Percentiles rank a stretch among this genome's conserved stretches.
These are phyloP conservation scores for Ajuga reptans DNA, from an alignment of 305 asterid genomes.

Conservation along the genomic window DNA sequence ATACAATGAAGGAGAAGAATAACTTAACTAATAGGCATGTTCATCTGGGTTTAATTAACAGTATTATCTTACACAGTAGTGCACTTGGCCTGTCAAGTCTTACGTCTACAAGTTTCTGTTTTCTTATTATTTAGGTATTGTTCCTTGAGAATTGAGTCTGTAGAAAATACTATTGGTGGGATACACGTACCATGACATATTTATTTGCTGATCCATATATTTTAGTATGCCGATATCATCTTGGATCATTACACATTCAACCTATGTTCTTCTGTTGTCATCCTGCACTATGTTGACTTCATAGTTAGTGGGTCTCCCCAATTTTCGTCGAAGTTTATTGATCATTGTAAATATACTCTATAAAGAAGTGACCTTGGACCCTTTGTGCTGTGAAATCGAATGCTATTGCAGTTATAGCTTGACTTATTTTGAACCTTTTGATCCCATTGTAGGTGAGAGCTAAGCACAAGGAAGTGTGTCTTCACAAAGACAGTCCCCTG, in stretches of 20 bases:
- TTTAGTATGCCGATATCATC: background rate
- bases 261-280: background rate
- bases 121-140: background rate
- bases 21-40: background rate
- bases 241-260: background rate
- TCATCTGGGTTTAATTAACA: background rate
- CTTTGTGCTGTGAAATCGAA: background rate
- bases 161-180: background rate
- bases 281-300: background rate
- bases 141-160: background rate
- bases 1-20: background rate
- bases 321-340: background rate
- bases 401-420: background rate
- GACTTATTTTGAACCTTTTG: background rate
- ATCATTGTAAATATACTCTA: background rate
- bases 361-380: background rate
- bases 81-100: background rate
- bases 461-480: slow-evolving; percentile 98
- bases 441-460: slow-evolving; percentile 68
- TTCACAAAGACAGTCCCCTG: slow-evolving; percentile 97
- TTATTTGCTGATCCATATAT: background rate
- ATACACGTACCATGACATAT: background rate
- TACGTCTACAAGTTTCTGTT: background rate
- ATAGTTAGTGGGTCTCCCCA: background rate
- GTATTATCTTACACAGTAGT: background rate